Evolutionary conservation across 2,329 filamentous ascomycete species (phyloP).

Genomic region (Hortaea werneckii): DNA sequence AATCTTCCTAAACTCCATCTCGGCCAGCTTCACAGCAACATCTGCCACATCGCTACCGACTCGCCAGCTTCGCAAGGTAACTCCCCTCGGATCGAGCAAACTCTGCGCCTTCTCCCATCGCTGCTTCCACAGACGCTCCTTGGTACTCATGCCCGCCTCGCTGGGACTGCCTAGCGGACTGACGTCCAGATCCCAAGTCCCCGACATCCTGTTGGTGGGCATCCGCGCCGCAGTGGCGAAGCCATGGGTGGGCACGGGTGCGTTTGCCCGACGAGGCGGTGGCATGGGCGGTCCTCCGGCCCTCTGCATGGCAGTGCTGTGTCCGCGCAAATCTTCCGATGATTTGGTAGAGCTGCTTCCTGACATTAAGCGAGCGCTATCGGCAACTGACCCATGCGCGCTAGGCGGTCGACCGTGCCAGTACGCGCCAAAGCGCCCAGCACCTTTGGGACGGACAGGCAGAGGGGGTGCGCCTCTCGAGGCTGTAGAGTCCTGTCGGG

Average conservation of each 20-base stretch:
- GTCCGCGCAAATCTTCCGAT: conserved; percentile 3
- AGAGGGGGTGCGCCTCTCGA: background rate
- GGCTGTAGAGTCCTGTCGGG: conserved; percentile 19
- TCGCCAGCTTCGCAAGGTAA: conserved; percentile 63
- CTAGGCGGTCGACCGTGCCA: conserved; percentile 3
- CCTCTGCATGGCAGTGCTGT: conserved; percentile 8
- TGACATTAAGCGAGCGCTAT: conserved; percentile 1
- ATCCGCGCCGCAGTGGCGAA: conserved; percentile 12
- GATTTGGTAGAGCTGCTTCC: conserved; percentile 2
- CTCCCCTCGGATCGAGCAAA: conserved; percentile 53
- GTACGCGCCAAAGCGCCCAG: conserved; percentile 4
- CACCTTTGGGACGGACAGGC: conserved; percentile 1
- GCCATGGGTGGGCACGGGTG: conserved; percentile 25
- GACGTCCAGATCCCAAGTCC: conserved; percentile 7
- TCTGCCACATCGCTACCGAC: conserved; percentile 58
- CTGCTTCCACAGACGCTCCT: conserved; percentile 61
- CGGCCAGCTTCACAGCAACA: conserved; percentile 56
- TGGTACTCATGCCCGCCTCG: conserved; percentile 46
- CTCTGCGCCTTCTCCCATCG: conserved; percentile 56
- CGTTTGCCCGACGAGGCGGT: conserved; percentile 17
- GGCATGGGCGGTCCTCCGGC: conserved; percentile 8
- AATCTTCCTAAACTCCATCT: conserved; percentile 38
- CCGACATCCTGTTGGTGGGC: conserved; percentile 22
- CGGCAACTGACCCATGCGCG: background rate
- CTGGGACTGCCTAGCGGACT: conserved; percentile 21